Evolutionary conservation across 495 filamentous ascomycete species (phyloP), one percentile per base, ranked within the genome.

Genomic region (Penicillium pulvis): DNA sequence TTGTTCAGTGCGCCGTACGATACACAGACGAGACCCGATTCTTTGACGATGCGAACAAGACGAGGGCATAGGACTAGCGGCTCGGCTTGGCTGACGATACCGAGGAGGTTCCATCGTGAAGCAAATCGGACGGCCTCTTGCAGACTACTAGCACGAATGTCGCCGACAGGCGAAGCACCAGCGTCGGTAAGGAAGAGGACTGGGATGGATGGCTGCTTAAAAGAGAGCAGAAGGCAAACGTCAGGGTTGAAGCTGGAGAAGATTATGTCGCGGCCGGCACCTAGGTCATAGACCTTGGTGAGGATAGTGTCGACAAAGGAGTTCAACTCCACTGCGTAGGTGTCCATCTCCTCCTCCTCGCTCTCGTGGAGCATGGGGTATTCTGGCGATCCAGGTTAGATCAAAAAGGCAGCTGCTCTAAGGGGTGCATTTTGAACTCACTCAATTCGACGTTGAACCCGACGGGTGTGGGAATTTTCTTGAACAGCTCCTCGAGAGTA

Each of bases 361-460:
- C 81, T 88, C 79, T 99, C 95, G 66, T 90, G 86, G 48, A 98
- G 84, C 92, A 97, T 97, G 20, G 95, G 95, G 71, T 99, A 99
- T 71, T 98, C 82, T 85, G 55, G 62, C 60, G 62, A 65, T 42
- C 60, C 53, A 17, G 44, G 66, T 71, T 65, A 73, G 68, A 71
- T 70, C 59, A 58, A 64, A 65, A 11, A 64, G 60, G 57, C 63
- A 70, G 51, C 57, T 64, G 65, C 54, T 66, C 64, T 67, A 59
- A 23, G 12, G 31, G 26, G 26, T 45, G 53, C 39, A 12, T 11
- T 48, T 31, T 39, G 23, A 61, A 77, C 82, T 70, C 72, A 85
- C 83, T 99, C 81, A 99, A 87, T 79, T 99, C 95, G 61, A 99
- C 96, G 70, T 99, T 98, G 81, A 99, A 98, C 11, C 94, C 92